Evolutionary conservation across 305 asterid species (phyloP).

Genomic region (Rubia balearica): DNA sequence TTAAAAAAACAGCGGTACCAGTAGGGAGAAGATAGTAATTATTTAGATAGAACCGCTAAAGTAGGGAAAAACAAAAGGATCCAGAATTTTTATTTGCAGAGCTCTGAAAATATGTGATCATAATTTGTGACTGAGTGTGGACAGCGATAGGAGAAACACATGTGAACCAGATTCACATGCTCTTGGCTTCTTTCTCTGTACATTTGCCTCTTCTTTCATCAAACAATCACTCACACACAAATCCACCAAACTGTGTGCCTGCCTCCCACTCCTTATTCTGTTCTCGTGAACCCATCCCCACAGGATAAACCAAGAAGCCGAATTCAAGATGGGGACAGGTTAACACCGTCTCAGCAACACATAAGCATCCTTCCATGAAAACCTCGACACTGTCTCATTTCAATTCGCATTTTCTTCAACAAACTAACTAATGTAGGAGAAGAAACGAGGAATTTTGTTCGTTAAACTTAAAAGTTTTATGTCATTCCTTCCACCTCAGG

Average conservation of each 20-base stretch:
- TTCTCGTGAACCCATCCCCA: slow-evolving; percentile 36
- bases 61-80: background rate
- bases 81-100: background rate
- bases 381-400: too few relatives aligned
- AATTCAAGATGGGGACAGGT: background rate
- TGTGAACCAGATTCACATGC: slow-evolving; percentile 33
- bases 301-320: background rate
- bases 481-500: background rate
- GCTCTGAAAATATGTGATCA: background rate
- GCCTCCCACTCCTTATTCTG: background rate
- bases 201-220: background rate
- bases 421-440: background rate
- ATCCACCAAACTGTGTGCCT: slow-evolving; percentile 20
- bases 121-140: slow-evolving; percentile 14
- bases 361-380: background rate
- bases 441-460: background rate
- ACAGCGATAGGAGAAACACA: slow-evolving; percentile 29
- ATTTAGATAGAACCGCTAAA: too few relatives aligned
- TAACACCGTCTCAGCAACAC: background rate
- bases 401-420: background rate
- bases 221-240: slow-evolving; percentile 11
- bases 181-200: background rate
- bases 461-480: background rate
- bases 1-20: too few relatives aligned
- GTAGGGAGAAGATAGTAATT: too few relatives aligned